Percentiles rank a stretch among this genome's conserved stretches.
These are phyloP conservation scores for Ceratocystis cubensis DNA, from an alignment of 2,329 filamentous ascomycete species.

Conservation along the genomic window DNA sequence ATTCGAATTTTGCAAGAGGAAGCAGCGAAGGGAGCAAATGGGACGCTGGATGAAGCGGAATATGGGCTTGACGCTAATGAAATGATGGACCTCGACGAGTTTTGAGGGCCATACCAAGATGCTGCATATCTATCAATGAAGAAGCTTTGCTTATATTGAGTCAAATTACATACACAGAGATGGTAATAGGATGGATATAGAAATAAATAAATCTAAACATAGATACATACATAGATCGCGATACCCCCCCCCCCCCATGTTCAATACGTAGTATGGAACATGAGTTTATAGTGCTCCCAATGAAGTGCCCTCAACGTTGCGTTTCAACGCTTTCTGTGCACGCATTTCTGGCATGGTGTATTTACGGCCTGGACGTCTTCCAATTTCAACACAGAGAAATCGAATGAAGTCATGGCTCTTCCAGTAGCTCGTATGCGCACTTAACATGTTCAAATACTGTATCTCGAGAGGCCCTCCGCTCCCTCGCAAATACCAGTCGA, in stretches of 20 bases:
- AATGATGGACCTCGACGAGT: slow-evolving; percentile 41
- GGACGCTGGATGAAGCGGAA: slow-evolving; percentile 30
- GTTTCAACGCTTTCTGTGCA: slow-evolving; percentile 42
- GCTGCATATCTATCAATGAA: no score
- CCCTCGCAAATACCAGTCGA: slow-evolving; percentile 78
- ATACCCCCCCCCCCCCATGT: background rate
- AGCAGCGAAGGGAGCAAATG: slow-evolving; percentile 25
- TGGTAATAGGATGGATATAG: background rate
- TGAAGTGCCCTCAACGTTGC: background rate
- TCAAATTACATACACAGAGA: background rate
- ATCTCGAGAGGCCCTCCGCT: slow-evolving; percentile 82
- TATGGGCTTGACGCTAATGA: slow-evolving; percentile 42
- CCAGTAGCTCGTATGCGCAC: slow-evolving; percentile 94
- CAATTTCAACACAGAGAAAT: slow-evolving; percentile 79
- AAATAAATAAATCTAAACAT: background rate
- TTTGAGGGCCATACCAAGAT: slow-evolving; percentile 18
- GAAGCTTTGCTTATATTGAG: background rate
- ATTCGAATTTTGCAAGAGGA: slow-evolving; percentile 49
- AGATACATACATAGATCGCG: background rate
- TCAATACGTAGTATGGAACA: background rate
- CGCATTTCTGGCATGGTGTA: slow-evolving; percentile 46
- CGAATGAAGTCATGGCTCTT: slow-evolving; percentile 74
- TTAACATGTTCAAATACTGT: slow-evolving; percentile 93
- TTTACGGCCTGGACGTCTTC: slow-evolving; percentile 55
- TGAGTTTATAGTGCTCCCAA: background rate